Base-by-base conservation (phyloP, 768 basidiomycete species). In the Phanerodontia chrysosporium region DNA sequence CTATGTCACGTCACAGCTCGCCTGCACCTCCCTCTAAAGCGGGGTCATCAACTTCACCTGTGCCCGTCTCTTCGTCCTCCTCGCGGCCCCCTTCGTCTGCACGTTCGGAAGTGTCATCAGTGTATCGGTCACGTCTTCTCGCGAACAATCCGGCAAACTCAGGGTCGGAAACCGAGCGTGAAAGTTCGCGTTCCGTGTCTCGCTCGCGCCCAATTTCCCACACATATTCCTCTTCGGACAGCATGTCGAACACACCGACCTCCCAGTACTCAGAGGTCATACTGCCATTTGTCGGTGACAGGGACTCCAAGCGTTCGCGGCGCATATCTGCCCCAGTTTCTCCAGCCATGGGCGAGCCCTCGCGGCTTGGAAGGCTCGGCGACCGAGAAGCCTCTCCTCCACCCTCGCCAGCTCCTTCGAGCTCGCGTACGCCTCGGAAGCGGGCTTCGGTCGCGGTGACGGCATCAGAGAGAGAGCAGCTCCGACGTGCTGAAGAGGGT, bases 91-190 rank as follows among this genome's bases (percentile, higher is more conserved):
- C 77, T 25, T 74, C 76, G 21, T 64, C 69, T 30, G 68, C 70
- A 55, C 73, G 74, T 59, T 71, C 27, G n/a, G 36, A 36, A 64
- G 58, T 39, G 16, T 71, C 75, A 55, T 66, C 72, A 27, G 63
- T 69, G 58, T 66, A 75, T 7, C 69, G 76, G 42, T 36, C 67
- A 45, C 49, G 63, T 27, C 57, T 59, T 36, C 48, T 58, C 59
- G 70, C 51, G 64, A 66, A 42, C 49, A 59, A 66, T 45, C 64
- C 61, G 65, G 63, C 72, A 59, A 65, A 72, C 63, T 92, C 90
- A 7, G 90, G 90, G 30, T 92, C 89, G 2, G 91, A 92, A 70
- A 92, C 90, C 0, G 91, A 92, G 70, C 83, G 88, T 45, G 89
- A 91, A 71, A 80, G 77, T 39, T 65, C 70, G 39, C 70, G 70